Base-by-base conservation (phyloP, 1,284 basidiomycete genomes). In the Ceratobasidium sp. region DNA sequence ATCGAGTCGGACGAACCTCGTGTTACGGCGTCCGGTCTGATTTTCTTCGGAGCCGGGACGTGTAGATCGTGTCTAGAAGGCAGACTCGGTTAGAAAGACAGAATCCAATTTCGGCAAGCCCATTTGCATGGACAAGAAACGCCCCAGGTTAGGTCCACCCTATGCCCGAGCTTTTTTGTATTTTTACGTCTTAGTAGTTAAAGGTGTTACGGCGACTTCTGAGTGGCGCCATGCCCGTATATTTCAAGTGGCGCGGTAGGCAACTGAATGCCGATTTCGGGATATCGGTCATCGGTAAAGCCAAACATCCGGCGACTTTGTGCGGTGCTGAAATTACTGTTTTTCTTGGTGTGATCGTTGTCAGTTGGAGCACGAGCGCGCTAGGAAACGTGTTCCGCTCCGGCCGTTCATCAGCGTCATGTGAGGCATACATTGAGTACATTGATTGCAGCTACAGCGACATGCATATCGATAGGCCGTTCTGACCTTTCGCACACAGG, bases 391-490 rank as follows among this genome's bases (percentile, higher is more conserved):
- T 58, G 67, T 56, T 56, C 37, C 67, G 67, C 11, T 15, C 28
- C 33, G 33, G 60, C 11, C n/a, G n/a, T n/a, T n/a, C n/a, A n/a
- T n/a, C 39, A 42, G 39, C 39, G 26, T 51, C 64, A 49, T 28
- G 64, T 49, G 64, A 42, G 39, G 91, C 92, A 28, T 91, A 93
- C 7, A 87, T 95, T 23, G 92, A 94, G 65, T 97, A 95, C 85
- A 88, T 96, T n/a, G n/a, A n/a, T n/a, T n/a, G n/a, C n/a, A n/a
- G n/a, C n/a, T 42, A 42, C 39, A 42, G 39, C 39, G 39, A 42
- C 39, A 42, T 42, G 39, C 39, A 42, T 42, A 42, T 42, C 39
- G 39, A 42, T 42, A 42, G 39, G 39, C 39, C 39, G 13, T 42
- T 42, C 39, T 42, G 39, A 42, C 39, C 39, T 42, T 13, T 42